Conservation (phyloP, 163 green algal species). For the Chloroidium sp. region DNA sequence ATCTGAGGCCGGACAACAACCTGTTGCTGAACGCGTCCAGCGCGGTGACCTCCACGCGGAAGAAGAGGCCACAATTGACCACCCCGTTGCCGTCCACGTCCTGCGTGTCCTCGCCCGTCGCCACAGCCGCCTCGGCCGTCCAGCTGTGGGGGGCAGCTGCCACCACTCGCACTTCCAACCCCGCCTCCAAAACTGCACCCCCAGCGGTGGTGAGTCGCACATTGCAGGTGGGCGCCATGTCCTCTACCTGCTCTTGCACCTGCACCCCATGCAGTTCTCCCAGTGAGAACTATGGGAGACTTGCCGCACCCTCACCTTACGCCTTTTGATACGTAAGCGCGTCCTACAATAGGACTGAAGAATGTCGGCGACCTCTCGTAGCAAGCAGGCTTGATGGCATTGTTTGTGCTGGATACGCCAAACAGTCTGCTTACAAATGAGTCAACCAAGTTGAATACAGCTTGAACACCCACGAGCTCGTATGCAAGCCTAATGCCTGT, state of each 20-base stretch:
- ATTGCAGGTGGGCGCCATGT: slow-evolving; percentile 3
- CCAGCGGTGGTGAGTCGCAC: neutral
- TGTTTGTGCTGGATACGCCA: no score
- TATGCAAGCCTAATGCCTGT: no score
- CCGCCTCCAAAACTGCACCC: neutral
- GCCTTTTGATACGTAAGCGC: no score
- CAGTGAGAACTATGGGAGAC: no score
- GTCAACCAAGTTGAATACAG: no score
- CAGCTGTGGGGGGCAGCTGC: slow-evolving; percentile 31
- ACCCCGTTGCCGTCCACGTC: slow-evolving; percentile 1
- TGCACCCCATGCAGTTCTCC: neutral
- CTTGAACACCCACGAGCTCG: no score
- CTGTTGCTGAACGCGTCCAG: slow-evolving; percentile 49
- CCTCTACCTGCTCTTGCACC: slow-evolving; percentile 9
- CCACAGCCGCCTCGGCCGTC: slow-evolving; percentile 23
- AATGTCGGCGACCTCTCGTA: no score
- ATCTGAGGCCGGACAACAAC: slow-evolving; percentile 1
- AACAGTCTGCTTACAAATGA: no score
- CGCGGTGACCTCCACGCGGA: slow-evolving; percentile 49
- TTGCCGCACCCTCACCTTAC: neutral
- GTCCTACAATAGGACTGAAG: no score
- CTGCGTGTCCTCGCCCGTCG: slow-evolving; percentile 15
- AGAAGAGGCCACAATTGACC: slow-evolving; percentile 38
- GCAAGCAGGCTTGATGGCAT: no score
- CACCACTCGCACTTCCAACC: slow-evolving; percentile 20